phyloP scores from a whole-genome alignment of 495 filamentous ascomycete genomes.

The Alectoria sarmentosa region DNA sequence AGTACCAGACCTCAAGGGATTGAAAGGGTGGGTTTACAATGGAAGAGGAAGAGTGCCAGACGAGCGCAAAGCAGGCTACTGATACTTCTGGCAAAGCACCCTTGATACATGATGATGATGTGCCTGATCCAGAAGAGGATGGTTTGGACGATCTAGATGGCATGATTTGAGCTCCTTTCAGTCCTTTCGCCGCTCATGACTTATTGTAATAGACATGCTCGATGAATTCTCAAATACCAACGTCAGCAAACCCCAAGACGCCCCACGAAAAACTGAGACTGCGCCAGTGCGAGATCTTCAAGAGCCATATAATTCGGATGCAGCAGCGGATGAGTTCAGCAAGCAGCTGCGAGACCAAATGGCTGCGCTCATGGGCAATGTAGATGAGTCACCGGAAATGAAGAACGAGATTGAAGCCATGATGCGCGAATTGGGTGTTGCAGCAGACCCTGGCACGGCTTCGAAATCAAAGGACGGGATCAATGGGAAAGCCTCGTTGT shows the following conservation, averaged over 20 bases:
- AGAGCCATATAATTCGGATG: slow-evolving; percentile 8
- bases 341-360: slow-evolving; percentile 77
- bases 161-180: slow-evolving; percentile 29
- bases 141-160: slow-evolving; percentile 92
- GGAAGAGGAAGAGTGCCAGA: slow-evolving; percentile 23
- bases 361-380: slow-evolving; percentile 62
- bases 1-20: neutral
- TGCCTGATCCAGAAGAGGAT: slow-evolving; percentile 71
- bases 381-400: slow-evolving; percentile 69
- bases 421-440: slow-evolving; percentile 65
- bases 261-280: slow-evolving; percentile 20
- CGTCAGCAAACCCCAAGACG: slow-evolving; percentile 25
- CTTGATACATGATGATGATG: slow-evolving; percentile 40
- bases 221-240: slow-evolving; percentile 71
- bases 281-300: slow-evolving; percentile 45
- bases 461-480: slow-evolving; percentile 14
- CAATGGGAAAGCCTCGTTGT: slow-evolving; percentile 11
- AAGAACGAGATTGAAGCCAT: slow-evolving; percentile 80
- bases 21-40: slow-evolving; percentile 14
- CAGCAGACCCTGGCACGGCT: slow-evolving; percentile 28
- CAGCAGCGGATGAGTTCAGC: slow-evolving; percentile 56
- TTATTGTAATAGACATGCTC: slow-evolving; percentile 60
- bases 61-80: neutral
- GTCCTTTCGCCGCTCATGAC: slow-evolving; percentile 10
- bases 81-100: slow-evolving; percentile 7